phyloP scores from a whole-genome alignment of 2,329 filamentous ascomycete genomes.

The Diplocarpon mali region DNA sequence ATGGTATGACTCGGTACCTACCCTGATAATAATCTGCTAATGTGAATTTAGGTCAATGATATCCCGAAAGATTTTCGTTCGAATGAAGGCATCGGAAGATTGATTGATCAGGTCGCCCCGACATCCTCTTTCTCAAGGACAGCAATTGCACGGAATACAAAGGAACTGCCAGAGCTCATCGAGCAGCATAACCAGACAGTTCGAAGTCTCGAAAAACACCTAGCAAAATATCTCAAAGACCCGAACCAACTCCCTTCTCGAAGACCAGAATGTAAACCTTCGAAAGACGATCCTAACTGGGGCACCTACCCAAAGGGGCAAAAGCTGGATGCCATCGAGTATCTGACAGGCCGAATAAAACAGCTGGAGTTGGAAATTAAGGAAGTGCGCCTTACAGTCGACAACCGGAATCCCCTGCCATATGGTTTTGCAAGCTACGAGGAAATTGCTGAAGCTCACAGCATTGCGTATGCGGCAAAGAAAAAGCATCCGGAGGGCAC shows the following conservation, averaged over 20 bases:
- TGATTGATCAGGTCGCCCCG: slow-evolving; percentile 72
- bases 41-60: slow-evolving; percentile 56
- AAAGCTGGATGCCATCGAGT: slow-evolving; percentile 90
- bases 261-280: slow-evolving; percentile 68
- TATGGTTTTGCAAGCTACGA: slow-evolving; percentile 95
- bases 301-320: slow-evolving; percentile 52
- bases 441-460: slow-evolving; percentile 76
- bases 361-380: slow-evolving; percentile 76
- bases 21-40: slow-evolving; percentile 11
- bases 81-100: slow-evolving; percentile 76
- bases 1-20: slow-evolving; percentile 37
- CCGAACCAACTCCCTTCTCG: slow-evolving; percentile 67
- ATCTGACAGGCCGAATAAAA: slow-evolving; percentile 75
- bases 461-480: slow-evolving; percentile 70
- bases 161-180: slow-evolving; percentile 76
- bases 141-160: slow-evolving; percentile 83
- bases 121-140: slow-evolving; percentile 69
- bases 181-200: slow-evolving; percentile 74
- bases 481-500: slow-evolving; percentile 73
- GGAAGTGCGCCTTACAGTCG: slow-evolving; percentile 68
- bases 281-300: slow-evolving; percentile 65
- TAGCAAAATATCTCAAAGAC: slow-evolving; percentile 86
- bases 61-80: slow-evolving; percentile 65
- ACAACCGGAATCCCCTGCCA: slow-evolving; percentile 77
- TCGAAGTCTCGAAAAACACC: slow-evolving; percentile 66